Conservation (phyloP, 257 asterid genomes). For the Solanum boliviense region DNA sequence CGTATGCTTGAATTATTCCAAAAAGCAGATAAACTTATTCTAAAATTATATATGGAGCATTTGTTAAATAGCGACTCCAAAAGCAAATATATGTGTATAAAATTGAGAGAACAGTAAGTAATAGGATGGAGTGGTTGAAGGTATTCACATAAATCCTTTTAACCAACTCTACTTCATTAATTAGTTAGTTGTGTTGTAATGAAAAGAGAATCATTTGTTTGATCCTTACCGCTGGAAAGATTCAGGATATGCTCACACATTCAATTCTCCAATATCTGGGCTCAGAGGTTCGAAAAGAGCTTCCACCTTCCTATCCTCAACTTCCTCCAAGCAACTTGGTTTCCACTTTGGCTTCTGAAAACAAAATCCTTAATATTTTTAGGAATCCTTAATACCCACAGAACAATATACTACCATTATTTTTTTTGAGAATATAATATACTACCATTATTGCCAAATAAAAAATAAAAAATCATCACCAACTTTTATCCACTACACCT, state of each 20-base stretch:
- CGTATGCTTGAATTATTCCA: background rate
- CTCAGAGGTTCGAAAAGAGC: conserved; percentile 65
- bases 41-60: background rate
- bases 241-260: conserved; percentile 21
- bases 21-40: background rate
- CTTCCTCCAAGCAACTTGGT: conserved; percentile 71
- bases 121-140: background rate
- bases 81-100: background rate
- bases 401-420: background rate
- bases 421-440: too few relatives aligned
- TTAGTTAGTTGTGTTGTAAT: background rate
- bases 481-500: background rate
- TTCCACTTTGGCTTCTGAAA: conserved; percentile 86
- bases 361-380: background rate
- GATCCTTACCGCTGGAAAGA: background rate
- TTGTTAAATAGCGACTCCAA: background rate
- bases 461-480: background rate
- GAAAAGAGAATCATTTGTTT: background rate
- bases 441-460: background rate
- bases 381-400: background rate
- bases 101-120: background rate
- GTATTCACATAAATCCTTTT: background rate
- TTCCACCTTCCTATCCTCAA: conserved; percentile 44
- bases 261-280: conserved; percentile 42
- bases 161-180: background rate